These are phyloP conservation scores for Colletotrichum noveboracense DNA, from an alignment of 2,329 filamentous ascomycete genomes.

Conservation along the genomic window DNA sequence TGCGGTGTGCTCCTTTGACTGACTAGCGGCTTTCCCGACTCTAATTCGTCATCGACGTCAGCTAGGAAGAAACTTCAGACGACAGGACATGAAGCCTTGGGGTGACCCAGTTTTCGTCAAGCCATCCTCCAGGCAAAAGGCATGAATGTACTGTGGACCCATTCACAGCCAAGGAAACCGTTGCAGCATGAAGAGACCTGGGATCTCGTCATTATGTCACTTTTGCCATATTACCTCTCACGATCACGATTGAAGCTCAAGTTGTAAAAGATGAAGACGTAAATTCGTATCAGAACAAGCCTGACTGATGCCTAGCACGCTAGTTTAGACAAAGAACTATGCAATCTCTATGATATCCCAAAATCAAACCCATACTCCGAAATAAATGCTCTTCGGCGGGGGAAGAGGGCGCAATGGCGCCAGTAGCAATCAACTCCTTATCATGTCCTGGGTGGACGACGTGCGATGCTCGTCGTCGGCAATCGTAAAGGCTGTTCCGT, in stretches of 20 bases:
- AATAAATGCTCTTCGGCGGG: not conserved
- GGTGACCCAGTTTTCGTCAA: not conserved
- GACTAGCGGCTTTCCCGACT: not conserved
- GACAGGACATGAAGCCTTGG: not conserved
- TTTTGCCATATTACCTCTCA: not conserved
- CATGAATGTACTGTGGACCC: not conserved
- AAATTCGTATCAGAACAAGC: slow-evolving; percentile 16
- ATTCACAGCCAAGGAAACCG: not conserved
- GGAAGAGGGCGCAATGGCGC: slow-evolving; percentile 2
- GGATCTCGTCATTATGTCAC: not conserved
- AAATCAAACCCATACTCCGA: slow-evolving; percentile 4
- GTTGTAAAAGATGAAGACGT: not conserved
- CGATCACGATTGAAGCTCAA: not conserved
- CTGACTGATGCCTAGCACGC: slow-evolving; percentile 8
- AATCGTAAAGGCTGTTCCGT: slow-evolving; percentile 1
- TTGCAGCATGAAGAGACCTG: not conserved
- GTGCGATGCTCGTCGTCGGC: slow-evolving; percentile 8
- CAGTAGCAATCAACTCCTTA: slow-evolving; percentile 13
- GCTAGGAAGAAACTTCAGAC: not conserved
- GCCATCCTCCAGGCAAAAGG: not conserved
- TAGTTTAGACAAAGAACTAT: not conserved
- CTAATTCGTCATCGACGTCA: not conserved
- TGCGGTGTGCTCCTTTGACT: not conserved
- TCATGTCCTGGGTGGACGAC: slow-evolving; percentile 21
- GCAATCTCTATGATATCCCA: not conserved